These are phyloP conservation scores for Arthrobotrys iridis DNA, from an alignment of 2,329 filamentous ascomycete genomes.

Conservation along the genomic window DNA sequence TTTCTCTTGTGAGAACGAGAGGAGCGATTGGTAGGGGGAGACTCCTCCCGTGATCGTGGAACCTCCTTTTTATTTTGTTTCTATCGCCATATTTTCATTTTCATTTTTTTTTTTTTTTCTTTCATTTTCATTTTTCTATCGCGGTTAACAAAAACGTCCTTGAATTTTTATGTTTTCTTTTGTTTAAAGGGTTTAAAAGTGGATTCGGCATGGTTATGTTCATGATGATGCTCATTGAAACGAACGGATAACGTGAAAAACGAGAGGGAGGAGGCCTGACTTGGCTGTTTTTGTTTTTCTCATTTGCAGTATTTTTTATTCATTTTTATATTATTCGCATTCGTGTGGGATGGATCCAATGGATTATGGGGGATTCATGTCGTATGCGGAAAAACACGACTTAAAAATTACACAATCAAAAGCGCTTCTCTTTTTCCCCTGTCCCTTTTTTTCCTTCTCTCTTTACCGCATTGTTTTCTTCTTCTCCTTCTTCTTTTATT, in stretches of 20 bases:
- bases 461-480: not conserved
- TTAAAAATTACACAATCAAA: slow-evolving; percentile 32
- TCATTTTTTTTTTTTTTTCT: not conserved
- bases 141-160: too few species aligned
- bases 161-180: not conserved
- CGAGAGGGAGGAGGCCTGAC: not conserved
- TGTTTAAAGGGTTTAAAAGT: not conserved
- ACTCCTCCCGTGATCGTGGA: not conserved
- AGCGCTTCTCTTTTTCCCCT: slow-evolving; percentile 5
- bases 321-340: not conserved
- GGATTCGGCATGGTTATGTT: not conserved
- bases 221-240: slow-evolving; percentile 1
- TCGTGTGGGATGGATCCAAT: not conserved
- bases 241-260: slow-evolving; percentile 8
- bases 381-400: not conserved
- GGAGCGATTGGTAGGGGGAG: not conserved
- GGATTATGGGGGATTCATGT: not conserved
- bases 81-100: not conserved
- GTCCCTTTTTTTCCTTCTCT: not conserved
- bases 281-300: too few species aligned
- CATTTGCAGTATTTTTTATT: too few species aligned
- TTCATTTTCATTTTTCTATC: not conserved
- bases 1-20: slow-evolving; percentile 30
- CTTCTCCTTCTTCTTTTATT: not conserved
- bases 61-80: not conserved